phyloP scores from a whole-genome alignment of 306 rosid genomes.

The Dalbergia cochinchinensis region DNA sequence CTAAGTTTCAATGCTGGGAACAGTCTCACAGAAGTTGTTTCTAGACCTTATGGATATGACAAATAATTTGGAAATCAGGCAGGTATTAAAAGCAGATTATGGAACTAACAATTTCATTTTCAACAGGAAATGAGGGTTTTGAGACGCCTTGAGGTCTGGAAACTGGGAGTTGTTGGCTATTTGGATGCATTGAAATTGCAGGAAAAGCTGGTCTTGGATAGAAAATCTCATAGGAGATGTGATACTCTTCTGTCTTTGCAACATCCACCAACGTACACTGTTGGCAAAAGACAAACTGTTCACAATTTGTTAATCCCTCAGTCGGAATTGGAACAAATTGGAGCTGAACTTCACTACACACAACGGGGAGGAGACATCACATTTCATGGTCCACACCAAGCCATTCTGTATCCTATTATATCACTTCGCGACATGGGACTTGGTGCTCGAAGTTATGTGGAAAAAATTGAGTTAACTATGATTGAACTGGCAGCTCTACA shows the following conservation, averaged over 20 bases:
- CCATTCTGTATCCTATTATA: conserved; percentile 79
- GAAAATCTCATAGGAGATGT: conserved; percentile 64
- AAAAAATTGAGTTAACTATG: conserved; percentile 86
- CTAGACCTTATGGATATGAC: neutral
- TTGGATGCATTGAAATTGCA: conserved; percentile 72
- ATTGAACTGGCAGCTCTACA: conserved; percentile 71
- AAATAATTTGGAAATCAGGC: neutral
- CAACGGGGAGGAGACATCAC: conserved; percentile 94
- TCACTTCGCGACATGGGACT: conserved; percentile 75
- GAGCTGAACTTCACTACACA: conserved; percentile 81
- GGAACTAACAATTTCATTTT: conserved; percentile 37
- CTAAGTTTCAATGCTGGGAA: conserved; percentile 16
- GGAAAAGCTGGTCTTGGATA: conserved; percentile 71
- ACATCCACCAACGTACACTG: conserved; percentile 89
- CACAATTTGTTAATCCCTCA: conserved; percentile 77
- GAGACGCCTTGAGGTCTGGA: conserved; percentile 82
- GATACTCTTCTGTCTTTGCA: conserved; percentile 79
- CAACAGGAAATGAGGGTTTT: conserved; percentile 71
- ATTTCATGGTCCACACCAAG: conserved; percentile 92
- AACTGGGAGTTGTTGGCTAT: conserved; percentile 78
- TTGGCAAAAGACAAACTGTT: conserved; percentile 82
- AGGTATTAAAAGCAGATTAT: conserved; percentile 13
- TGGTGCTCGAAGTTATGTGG: conserved; percentile 80
- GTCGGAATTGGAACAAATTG: conserved; percentile 68
- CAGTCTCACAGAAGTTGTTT: neutral